Conservation (phyloP, 257 asterid species). For the Nicotiana sylvestris region DNA sequence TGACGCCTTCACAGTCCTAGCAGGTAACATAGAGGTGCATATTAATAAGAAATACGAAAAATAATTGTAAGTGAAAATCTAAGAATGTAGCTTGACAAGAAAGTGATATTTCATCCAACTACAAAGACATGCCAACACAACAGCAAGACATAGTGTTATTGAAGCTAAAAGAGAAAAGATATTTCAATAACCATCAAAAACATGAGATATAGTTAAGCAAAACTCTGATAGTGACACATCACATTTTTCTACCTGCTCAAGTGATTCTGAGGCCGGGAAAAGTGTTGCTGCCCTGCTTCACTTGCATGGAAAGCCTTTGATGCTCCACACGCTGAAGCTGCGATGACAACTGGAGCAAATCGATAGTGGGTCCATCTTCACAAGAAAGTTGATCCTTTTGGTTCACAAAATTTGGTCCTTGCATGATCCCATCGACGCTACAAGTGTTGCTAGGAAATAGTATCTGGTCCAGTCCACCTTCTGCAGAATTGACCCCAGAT, state of each 20-base stretch:
- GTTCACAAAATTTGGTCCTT: slow-evolving; percentile 19
- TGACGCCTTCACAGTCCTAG: not conserved
- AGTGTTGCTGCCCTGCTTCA: slow-evolving; percentile 27
- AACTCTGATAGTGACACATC: not conserved
- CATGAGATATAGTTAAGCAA: not conserved
- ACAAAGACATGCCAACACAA: not conserved
- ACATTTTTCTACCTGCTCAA: slow-evolving; percentile 1
- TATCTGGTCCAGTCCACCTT: slow-evolving; percentile 26
- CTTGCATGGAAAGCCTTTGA: slow-evolving; percentile 27
- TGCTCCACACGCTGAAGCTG: slow-evolving; percentile 42
- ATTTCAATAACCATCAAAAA: not conserved
- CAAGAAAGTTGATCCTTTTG: slow-evolving; percentile 17
- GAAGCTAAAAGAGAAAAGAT: not conserved
- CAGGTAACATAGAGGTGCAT: not conserved
- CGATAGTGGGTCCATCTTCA: slow-evolving; percentile 30
- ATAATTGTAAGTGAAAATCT: not conserved
- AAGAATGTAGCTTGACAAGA: not conserved
- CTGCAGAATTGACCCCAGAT: slow-evolving; percentile 25
- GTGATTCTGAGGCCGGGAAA: slow-evolving; percentile 31
- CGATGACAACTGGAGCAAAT: slow-evolving; percentile 34
- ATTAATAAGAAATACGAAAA: not conserved
- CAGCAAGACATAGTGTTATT: not conserved
- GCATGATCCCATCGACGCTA: slow-evolving; percentile 18
- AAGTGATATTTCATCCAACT: not conserved
- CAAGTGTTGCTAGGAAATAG: slow-evolving; percentile 22